These are phyloP conservation scores for Pezicula radicicola DNA, from an alignment of 2,329 filamentous ascomycete genomes.

Conservation along the genomic window DNA sequence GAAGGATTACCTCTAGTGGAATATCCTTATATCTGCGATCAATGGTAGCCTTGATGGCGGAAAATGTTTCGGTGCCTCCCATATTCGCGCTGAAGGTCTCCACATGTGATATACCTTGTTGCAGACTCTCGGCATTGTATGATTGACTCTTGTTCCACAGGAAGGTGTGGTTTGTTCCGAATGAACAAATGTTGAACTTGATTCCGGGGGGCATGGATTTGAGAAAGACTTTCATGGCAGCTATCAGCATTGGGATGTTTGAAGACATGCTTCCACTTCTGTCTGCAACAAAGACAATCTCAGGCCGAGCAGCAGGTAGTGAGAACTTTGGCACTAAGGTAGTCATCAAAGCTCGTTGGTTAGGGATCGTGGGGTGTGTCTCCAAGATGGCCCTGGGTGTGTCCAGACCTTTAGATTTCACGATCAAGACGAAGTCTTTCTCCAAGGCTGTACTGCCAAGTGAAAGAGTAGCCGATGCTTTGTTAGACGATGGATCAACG, in stretches of 20 bases:
- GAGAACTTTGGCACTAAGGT: conserved; percentile 69
- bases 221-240: conserved; percentile 60
- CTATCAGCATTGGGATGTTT: conserved; percentile 50
- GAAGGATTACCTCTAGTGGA: conserved; percentile 50
- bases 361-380: conserved; percentile 55
- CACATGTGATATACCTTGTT: conserved; percentile 40
- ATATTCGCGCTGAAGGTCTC: conserved; percentile 40
- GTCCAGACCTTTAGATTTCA: conserved; percentile 57
- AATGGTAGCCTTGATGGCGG: conserved; percentile 42
- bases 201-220: conserved; percentile 62
- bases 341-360: conserved; percentile 66
- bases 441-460: conserved; percentile 51
- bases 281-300: conserved; percentile 72
- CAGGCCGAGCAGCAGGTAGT: conserved; percentile 50
- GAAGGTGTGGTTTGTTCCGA: conserved; percentile 47
- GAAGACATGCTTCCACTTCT: conserved; percentile 63
- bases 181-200: conserved; percentile 70
- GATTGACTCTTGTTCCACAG: conserved; percentile 45
- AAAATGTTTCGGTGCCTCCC: conserved; percentile 52
- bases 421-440: conserved; percentile 64
- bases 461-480: conserved; percentile 59
- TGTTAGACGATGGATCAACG: conserved; percentile 49
- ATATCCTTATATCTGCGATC: conserved; percentile 39
- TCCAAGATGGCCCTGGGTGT: conserved; percentile 65
- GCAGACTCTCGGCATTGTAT: conserved; percentile 42